Base-by-base conservation (phyloP, 1,284 basidiomycete species). In the Clitocybe nebularis region DNA sequence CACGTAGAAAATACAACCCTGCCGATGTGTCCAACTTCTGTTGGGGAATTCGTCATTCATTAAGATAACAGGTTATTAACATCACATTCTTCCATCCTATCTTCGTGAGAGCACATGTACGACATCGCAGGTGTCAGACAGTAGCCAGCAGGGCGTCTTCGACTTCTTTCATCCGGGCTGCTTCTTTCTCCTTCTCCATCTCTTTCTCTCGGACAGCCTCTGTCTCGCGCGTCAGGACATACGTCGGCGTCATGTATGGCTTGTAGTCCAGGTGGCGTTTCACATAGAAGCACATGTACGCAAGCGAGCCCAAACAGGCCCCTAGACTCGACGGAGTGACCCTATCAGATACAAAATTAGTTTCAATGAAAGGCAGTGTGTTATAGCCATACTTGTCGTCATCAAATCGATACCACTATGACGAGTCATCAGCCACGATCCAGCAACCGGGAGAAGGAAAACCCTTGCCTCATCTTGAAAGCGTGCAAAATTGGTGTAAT, bases 281-380 rank as follows among this genome's bases (percentile, higher is more conserved):
- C 46, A 91, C 87, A 59, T 93, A 94, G 69, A 93, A 93, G 50
- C 89, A 89, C 91, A 93, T 93, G 62, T 94, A 93, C 7, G 86
- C 86, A 43, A 77, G 71, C 22, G 89, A 88, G 44, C 61, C 67
- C 28, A 93, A 71, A 40, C 84, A 87, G 1, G 73, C 72, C 4
- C 75, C 71, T 7, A 93, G 69, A 19, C 72, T 83, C 3, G 89
- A 79, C 11, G 74, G 75, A 0, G 79, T 82, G 10, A 93, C 88
- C 63, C 86, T 89, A 20, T 14, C 14, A 36, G 35, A 38, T 47
- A 41, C 41, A 34, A 20, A 11, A 17, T 20, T 20, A 30, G 28
- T 20, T 6, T n/a, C n/a, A n/a, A 44, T 36, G 36, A 34, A 47
- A 14, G 19, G 29, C 22, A 36, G 22, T 17, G 21, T 9, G 23